These are phyloP conservation scores for Cryphonectria japonica DNA, from an alignment of 2,329 filamentous ascomycete species.

Conservation along the genomic window DNA sequence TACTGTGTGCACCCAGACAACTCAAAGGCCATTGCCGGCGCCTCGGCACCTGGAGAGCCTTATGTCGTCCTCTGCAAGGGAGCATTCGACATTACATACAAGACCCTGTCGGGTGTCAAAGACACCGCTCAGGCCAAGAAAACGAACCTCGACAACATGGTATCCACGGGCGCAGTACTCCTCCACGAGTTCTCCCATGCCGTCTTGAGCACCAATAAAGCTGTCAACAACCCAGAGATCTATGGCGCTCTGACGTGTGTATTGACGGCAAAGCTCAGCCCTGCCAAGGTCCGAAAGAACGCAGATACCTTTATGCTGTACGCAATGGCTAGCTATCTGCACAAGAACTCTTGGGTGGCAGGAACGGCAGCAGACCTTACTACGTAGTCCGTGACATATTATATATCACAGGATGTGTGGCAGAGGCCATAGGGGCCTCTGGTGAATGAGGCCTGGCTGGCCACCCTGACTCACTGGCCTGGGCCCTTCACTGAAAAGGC, in stretches of 20 bases:
- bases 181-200: background rate
- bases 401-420: background rate
- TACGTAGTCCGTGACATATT: background rate
- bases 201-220: background rate
- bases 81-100: background rate
- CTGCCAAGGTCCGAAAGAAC: background rate
- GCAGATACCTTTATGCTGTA: slow-evolving; percentile 1
- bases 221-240: background rate
- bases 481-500: too few relatives aligned
- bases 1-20: background rate
- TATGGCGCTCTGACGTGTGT: background rate
- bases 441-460: too few relatives aligned
- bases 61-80: background rate
- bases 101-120: background rate
- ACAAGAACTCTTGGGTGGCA: background rate
- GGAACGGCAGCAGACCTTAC: background rate
- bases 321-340: background rate
- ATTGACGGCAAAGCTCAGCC: background rate
- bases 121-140: background rate
- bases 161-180: background rate
- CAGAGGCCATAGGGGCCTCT: too few relatives aligned
- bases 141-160: background rate
- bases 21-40: background rate
- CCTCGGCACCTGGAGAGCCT: slow-evolving; percentile 1
- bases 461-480: too few relatives aligned